Percentiles rank a stretch among this genome's conserved stretches.
phyloP scores from a whole-genome alignment of 2,329 filamentous ascomycete genomes.

The Stromatinia cepivora region DNA sequence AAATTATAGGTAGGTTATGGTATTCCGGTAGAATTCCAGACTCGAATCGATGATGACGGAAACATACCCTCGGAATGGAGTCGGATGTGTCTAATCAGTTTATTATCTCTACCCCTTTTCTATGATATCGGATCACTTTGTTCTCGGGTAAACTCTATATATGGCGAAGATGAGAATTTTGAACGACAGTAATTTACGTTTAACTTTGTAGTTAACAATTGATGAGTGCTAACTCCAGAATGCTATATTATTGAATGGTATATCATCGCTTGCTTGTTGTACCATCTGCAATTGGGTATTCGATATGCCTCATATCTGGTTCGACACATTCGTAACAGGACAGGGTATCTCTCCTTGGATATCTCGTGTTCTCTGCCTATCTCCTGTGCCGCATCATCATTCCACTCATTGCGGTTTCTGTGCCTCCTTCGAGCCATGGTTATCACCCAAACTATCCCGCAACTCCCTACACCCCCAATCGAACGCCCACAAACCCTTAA shows the following conservation, averaged over 20 bases:
- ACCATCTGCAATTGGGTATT: neutral
- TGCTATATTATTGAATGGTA: neutral
- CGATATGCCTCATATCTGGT: neutral
- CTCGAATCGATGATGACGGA: too few relatives aligned
- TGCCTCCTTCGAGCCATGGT: neutral
- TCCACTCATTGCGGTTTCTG: neutral
- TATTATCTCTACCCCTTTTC: neutral
- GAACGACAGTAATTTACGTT: neutral
- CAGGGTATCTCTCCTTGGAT: neutral
- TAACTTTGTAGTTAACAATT: neutral
- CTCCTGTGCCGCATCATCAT: neutral
- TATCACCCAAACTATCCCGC: too few relatives aligned
- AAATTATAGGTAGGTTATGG: too few relatives aligned
- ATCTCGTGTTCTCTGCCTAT: neutral
- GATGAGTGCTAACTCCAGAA: neutral
- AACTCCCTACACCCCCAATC: too few relatives aligned
- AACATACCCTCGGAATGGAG: too few relatives aligned
- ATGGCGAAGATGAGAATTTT: neutral
- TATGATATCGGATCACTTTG: neutral
- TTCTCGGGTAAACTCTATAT: neutral
- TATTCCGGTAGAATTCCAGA: too few relatives aligned
- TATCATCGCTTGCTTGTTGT: neutral
- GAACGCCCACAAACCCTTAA: slow-evolving; percentile 24
- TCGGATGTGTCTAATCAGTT: too few relatives aligned
- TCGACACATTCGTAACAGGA: neutral